Evolutionary conservation across 768 basidiomycete species (phyloP).

Genomic region (Asterophora parasitica): DNA sequence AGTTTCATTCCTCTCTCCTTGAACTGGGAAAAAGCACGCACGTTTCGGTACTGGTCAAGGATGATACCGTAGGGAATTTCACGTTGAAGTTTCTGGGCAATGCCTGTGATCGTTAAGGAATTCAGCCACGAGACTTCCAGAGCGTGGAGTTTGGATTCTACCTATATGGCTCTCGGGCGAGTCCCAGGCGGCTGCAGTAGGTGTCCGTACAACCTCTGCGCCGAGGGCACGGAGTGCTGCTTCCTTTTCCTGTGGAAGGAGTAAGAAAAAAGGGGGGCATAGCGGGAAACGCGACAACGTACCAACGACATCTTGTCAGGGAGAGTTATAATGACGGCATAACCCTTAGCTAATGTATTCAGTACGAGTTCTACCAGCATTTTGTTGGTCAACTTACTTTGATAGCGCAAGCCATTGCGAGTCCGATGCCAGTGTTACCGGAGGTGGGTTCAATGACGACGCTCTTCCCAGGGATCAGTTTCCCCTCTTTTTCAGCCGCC

Average conservation of each 20-base stretch:
- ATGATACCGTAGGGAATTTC: constrained; percentile 85
- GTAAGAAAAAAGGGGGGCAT: constrained; percentile 1
- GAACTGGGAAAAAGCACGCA: constrained; percentile 26
- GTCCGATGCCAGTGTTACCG: constrained; percentile 94
- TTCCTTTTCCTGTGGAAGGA: constrained; percentile 72
- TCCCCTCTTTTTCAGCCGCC: constrained; percentile 86
- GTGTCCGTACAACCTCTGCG: constrained; percentile 92
- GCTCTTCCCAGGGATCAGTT: constrained; percentile 79
- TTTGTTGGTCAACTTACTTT: constrained; percentile 52
- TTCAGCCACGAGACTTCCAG: constrained; percentile 69
- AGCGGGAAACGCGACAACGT: neutral
- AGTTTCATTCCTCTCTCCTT: constrained; percentile 8
- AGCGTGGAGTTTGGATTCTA: constrained; percentile 38
- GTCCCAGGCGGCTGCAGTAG: constrained; percentile 85
- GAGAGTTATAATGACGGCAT: constrained; percentile 84
- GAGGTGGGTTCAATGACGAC: constrained; percentile 95
- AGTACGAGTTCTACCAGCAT: constrained; percentile 34
- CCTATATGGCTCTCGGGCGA: constrained; percentile 90
- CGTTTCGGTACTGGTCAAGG: constrained; percentile 87
- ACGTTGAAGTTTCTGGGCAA: constrained; percentile 71
- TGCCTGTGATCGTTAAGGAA: constrained; percentile 83
- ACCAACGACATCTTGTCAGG: constrained; percentile 94
- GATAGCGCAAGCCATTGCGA: constrained; percentile 90
- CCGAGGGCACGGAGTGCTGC: constrained; percentile 87
- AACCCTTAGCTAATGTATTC: constrained; percentile 88